Evolutionary conservation across 148 eudicot species (phyloP).

Genomic region (Vaccinium myrtillus): DNA sequence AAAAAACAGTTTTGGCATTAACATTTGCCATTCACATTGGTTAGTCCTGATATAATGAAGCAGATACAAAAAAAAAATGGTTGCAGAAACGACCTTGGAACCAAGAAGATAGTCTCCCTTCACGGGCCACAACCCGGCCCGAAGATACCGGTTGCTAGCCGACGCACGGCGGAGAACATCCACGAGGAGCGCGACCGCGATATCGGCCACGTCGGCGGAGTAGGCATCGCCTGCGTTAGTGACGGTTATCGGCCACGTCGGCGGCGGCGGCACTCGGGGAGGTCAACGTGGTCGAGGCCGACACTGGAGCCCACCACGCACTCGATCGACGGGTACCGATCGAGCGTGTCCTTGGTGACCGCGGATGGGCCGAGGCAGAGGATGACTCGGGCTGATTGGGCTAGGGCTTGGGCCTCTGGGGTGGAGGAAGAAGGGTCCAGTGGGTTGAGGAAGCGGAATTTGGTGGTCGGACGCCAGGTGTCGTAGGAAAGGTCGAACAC

Average conservation of each 20-base stretch:
- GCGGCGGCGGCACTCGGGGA: conserved; percentile 59
- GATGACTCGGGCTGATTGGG: conserved; percentile 37
- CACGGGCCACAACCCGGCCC: conserved; percentile 55
- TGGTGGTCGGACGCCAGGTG: conserved; percentile 25
- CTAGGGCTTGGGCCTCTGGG: conserved; percentile 11
- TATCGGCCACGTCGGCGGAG: conserved; percentile 67
- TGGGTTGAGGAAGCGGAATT: conserved; percentile 50
- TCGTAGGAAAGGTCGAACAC: conserved; percentile 12
- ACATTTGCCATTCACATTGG: too few species aligned
- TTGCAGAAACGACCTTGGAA: conserved; percentile 35
- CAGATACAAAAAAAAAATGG: too few species aligned
- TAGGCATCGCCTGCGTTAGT: conserved; percentile 59
- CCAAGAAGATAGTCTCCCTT: conserved; percentile 40
- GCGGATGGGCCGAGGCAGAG: conserved; percentile 49
- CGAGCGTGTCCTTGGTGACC: conserved; percentile 35
- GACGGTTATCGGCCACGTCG: conserved; percentile 46
- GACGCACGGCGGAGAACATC: conserved; percentile 64
- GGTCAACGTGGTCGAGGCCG: conserved; percentile 61
- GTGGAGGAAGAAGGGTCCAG: conserved; percentile 23
- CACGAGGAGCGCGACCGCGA: conserved; percentile 56
- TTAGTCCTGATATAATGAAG: too few species aligned
- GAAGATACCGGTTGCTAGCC: conserved; percentile 44
- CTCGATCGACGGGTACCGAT: conserved; percentile 48
- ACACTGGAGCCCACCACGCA: conserved; percentile 37
- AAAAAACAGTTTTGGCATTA: too few species aligned